Conservation (phyloP, 1,284 basidiomycete genomes). For the Wolfiporia cocos region DNA sequence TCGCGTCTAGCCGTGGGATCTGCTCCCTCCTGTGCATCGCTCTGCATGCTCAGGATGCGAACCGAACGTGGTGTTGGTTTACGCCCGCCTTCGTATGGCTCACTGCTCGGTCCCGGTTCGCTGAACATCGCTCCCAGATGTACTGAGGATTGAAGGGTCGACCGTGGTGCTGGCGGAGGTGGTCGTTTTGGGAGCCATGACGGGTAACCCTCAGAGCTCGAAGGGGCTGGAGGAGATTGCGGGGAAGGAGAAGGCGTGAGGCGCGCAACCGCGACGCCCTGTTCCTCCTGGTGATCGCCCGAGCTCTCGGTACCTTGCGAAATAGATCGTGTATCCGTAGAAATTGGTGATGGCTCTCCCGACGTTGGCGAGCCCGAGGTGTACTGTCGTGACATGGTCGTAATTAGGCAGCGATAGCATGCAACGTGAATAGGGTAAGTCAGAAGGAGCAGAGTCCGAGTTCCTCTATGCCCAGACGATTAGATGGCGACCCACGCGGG, state of each 20-base stretch:
- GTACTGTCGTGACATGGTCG: constrained; percentile 30
- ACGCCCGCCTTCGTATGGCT: constrained; percentile 46
- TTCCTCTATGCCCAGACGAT: too few species aligned
- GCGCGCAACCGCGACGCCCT: constrained; percentile 18
- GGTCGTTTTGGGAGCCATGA: constrained; percentile 79
- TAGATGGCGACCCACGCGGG: constrained; percentile 21
- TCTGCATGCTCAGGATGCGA: constrained; percentile 65
- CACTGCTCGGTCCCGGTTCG: constrained; percentile 35
- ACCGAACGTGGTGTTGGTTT: constrained; percentile 73
- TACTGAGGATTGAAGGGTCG: constrained; percentile 54
- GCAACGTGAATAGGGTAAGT: constrained; percentile 21
- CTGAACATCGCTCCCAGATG: constrained; percentile 34
- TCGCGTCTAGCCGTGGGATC: constrained; percentile 33
- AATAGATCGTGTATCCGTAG: constrained; percentile 19
- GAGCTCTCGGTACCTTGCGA: constrained; percentile 16
- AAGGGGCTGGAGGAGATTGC: constrained; percentile 24
- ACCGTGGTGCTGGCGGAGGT: constrained; percentile 64
- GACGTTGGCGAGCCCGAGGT: constrained; percentile 17
- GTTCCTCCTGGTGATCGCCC: constrained; percentile 16
- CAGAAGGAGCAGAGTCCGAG: constrained; percentile 13
- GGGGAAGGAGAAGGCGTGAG: constrained; percentile 20
- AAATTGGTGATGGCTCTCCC: constrained; percentile 22
- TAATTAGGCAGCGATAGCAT: constrained; percentile 22
- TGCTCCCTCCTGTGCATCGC: constrained; percentile 33
- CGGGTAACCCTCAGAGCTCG: constrained; percentile 62